These are phyloP conservation scores for Hibiscus syriacus DNA, from an alignment of 345 rosid genomes.

Conservation along the genomic window DNA sequence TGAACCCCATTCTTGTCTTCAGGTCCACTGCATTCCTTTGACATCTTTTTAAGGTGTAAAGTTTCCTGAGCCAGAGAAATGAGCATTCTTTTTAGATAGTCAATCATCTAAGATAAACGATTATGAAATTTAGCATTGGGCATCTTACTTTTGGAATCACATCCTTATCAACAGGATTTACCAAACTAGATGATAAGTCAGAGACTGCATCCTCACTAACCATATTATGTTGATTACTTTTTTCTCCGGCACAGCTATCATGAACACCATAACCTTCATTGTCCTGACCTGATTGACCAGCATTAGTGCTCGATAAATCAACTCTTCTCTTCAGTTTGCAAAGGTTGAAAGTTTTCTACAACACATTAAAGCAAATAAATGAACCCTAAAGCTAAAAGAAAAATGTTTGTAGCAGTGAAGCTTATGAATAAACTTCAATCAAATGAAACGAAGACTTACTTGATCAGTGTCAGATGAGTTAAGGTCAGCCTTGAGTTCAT, in stretches of 20 bases:
- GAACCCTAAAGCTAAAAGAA: background rate
- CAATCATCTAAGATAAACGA: background rate
- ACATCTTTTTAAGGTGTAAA: background rate
- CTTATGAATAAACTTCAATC: background rate
- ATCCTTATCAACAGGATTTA: background rate
- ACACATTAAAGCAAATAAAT: background rate
- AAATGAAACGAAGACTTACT: background rate
- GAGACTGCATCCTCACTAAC: background rate
- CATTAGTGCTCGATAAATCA: background rate
- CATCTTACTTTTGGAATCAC: slow-evolving; percentile 1
- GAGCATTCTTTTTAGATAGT: background rate
- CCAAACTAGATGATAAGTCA: background rate
- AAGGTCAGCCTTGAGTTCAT: background rate
- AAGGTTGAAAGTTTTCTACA: background rate
- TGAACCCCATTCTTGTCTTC: background rate
- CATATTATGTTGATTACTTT: background rate
- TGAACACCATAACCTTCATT: background rate
- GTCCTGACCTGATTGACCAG: background rate
- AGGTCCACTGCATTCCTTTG: background rate
- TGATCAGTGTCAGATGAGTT: background rate
- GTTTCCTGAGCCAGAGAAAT: background rate
- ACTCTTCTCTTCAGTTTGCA: slow-evolving; percentile 2
- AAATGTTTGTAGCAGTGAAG: too few relatives aligned
- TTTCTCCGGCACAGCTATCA: background rate
- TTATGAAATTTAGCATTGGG: background rate